Conservation (phyloP, 768 basidiomycete species). For the Lepiota brunneoincarnata region DNA sequence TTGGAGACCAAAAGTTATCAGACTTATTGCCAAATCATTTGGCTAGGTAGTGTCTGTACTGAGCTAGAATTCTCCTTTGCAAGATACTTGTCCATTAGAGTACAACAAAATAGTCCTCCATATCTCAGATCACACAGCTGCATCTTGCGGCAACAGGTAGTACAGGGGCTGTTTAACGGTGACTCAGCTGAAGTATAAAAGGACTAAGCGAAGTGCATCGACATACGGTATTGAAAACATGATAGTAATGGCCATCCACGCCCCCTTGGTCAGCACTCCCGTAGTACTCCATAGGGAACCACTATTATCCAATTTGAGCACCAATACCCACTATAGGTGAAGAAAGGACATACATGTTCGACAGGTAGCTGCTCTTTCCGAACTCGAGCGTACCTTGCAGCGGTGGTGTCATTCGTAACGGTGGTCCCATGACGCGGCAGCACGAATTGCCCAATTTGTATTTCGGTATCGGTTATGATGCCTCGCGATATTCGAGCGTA, state of each 20-base stretch:
- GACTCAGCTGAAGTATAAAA: not conserved
- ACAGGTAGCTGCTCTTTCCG: conserved; percentile 65
- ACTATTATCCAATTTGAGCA: conserved; percentile 34
- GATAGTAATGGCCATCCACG: conserved; percentile 70
- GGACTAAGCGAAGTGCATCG: conserved; percentile 1
- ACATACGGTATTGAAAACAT: conserved; percentile 71
- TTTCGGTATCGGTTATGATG: conserved; percentile 86
- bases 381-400: conserved; percentile 65
- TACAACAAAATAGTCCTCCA: too few relatives aligned
- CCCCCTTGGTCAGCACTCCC: conserved; percentile 52
- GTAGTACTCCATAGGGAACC: conserved; percentile 77
- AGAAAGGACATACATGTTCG: conserved; percentile 48
- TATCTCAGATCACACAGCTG: conserved; percentile 21
- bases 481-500: conserved; percentile 83
- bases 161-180: conserved; percentile 32
- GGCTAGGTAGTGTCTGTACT: too few relatives aligned
- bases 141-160: conserved; percentile 35
- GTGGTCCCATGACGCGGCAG: conserved; percentile 56
- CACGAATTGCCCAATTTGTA: conserved; percentile 85
- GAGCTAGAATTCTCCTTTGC: too few relatives aligned
- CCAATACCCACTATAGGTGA: not conserved
- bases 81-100: too few relatives aligned
- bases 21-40: too few relatives aligned
- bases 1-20: too few relatives aligned
- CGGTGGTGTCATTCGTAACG: conserved; percentile 55